phyloP scores from a whole-genome alignment of 2,329 filamentous ascomycete genomes.

The Dothideomycetes sp. region DNA sequence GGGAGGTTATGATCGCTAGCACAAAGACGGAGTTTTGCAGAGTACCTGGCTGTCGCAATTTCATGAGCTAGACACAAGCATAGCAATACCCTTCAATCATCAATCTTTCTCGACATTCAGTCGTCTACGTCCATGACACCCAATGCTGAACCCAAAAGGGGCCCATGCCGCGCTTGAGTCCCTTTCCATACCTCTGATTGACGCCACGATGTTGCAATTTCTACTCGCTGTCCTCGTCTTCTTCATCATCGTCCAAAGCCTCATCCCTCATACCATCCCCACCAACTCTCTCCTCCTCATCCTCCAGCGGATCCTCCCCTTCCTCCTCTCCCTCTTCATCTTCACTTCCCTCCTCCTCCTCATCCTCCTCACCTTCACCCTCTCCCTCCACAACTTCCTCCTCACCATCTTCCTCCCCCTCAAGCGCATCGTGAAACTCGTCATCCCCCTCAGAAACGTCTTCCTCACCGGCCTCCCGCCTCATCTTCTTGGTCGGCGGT shows the following conservation, averaged over 20 bases:
- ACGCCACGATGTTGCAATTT: background rate
- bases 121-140: no score
- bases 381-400: slow-evolving; percentile 46
- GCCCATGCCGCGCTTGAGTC: no score
- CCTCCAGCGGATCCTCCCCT: slow-evolving; percentile 33
- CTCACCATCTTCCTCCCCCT: slow-evolving; percentile 38
- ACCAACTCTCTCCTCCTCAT: slow-evolving; percentile 58
- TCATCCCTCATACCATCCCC: slow-evolving; percentile 26
- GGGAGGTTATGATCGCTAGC: no score
- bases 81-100: no score
- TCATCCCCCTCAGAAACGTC: slow-evolving; percentile 33
- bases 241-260: slow-evolving; percentile 27
- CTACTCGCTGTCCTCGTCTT: slow-evolving; percentile 25
- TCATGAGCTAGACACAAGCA: no score
- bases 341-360: slow-evolving; percentile 40
- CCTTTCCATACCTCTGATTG: slow-evolving; percentile 17
- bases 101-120: no score
- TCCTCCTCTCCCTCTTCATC: slow-evolving; percentile 44
- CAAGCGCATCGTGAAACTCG: slow-evolving; percentile 37
- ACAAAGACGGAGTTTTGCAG: no score
- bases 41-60: no score
- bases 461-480: slow-evolving; percentile 31
- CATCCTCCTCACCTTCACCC: slow-evolving; percentile 45
- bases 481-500: slow-evolving; percentile 43
- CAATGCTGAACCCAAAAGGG: no score